A percentile compares a stretch with the other conserved stretches of the same genome.
Conservation (phyloP, 306 rosid genomes). For the Astragalus membranaceus region DNA sequence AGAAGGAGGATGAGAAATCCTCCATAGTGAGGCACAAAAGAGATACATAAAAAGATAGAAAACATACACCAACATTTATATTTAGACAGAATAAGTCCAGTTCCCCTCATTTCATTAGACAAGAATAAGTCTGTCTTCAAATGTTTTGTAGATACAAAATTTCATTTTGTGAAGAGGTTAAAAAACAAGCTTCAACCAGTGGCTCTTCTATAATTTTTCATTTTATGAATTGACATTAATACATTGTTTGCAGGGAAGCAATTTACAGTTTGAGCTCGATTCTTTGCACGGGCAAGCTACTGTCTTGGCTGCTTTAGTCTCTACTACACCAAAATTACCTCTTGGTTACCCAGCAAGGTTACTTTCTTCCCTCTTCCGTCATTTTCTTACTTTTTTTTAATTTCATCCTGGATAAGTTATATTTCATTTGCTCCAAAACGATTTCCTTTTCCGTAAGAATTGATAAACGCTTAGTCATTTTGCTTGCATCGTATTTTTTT, state of each 20-base stretch:
- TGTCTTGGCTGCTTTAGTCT: slow-evolving; percentile 85
- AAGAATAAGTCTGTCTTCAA: neutral
- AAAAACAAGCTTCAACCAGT: neutral
- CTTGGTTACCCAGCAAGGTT: slow-evolving; percentile 97
- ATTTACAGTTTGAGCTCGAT: slow-evolving; percentile 73
- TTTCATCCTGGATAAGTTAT: neutral
- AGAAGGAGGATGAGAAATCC: neutral
- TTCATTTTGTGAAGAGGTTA: neutral
- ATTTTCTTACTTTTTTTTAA: neutral
- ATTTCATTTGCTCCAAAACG: neutral
- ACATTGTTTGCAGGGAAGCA: slow-evolving; percentile 56
- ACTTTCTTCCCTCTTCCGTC: neutral
- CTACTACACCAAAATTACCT: slow-evolving; percentile 82
- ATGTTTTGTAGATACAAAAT: neutral
- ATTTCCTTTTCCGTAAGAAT: neutral
- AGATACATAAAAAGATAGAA: neutral
- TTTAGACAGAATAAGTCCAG: neutral
- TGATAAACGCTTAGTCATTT: neutral
- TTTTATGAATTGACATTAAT: slow-evolving; percentile 17
- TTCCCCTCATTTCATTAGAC: neutral
- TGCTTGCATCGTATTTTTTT: slow-evolving; percentile 10
- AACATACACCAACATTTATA: neutral
- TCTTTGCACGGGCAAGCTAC: slow-evolving; percentile 93
- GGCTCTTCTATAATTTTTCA: neutral
- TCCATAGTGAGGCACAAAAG: neutral